A percentile compares a stretch with the other conserved stretches of the same genome.
Evolutionary conservation across 208 protist species (phyloP).

Genomic region (Vickermania ingenoplastis): DNA sequence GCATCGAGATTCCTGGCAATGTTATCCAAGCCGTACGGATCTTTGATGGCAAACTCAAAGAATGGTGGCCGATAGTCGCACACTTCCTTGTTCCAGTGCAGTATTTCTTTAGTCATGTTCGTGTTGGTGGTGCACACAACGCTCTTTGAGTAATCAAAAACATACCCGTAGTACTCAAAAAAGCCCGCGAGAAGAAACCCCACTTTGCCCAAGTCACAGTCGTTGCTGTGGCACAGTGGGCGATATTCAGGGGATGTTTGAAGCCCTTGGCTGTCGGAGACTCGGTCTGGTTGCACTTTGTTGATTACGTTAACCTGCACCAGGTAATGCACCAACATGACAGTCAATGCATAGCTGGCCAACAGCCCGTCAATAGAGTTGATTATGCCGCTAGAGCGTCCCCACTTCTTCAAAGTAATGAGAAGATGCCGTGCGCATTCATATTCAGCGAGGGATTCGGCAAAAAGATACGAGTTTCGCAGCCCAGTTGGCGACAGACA

Average conservation of each 20-base stretch:
- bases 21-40: conserved; percentile 84
- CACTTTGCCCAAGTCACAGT: conserved; percentile 38
- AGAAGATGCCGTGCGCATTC: conserved; percentile 71
- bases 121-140: conserved; percentile 81
- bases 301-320: conserved; percentile 43
- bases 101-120: conserved; percentile 51
- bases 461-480: conserved; percentile 74
- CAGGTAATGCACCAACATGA: conserved; percentile 83
- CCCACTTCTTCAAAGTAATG: conserved; percentile 81
- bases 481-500: conserved; percentile 80
- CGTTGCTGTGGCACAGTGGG: conserved; percentile 22
- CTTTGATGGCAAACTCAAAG: conserved; percentile 85
- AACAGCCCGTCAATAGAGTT: conserved; percentile 85
- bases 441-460: conserved; percentile 51
- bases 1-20: conserved; percentile 76
- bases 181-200: conserved; percentile 72
- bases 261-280: conserved; percentile 35
- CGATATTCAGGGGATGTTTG: conserved; percentile 43
- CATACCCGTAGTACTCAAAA: conserved; percentile 75
- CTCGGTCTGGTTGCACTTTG: conserved; percentile 28
- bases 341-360: conserved; percentile 77
- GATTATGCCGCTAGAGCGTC: conserved; percentile 59
- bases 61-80: conserved; percentile 42
- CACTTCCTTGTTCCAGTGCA: conserved; percentile 60
- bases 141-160: conserved; percentile 68